Evolutionary conservation across 139 green algal genomes (phyloP).

Genomic region (Chlamydomonas incerta): DNA sequence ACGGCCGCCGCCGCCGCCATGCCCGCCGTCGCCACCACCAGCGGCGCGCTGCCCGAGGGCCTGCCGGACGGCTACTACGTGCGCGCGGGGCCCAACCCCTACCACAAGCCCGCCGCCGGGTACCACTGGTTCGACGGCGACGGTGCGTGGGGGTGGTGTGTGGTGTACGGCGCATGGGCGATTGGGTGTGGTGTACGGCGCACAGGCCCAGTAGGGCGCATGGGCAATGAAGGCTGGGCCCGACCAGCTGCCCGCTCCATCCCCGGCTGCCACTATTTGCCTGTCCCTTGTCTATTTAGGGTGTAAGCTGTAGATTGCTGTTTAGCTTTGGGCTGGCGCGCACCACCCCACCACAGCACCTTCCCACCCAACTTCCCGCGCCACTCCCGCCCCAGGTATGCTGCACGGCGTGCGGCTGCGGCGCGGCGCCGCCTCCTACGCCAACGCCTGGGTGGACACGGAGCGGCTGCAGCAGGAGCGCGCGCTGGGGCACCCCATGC

Average conservation of each 20-base stretch:
- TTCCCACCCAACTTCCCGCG: no score
- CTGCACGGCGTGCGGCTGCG: slow-evolving; percentile 75
- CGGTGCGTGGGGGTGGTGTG: slow-evolving; percentile 7
- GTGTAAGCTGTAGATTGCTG: no score
- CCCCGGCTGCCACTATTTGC: no score
- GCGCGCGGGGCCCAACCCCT: slow-evolving; percentile 53
- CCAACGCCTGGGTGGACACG: slow-evolving; percentile 78
- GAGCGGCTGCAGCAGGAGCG: slow-evolving; percentile 57
- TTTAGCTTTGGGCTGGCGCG: no score
- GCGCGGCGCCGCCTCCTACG: slow-evolving; percentile 70
- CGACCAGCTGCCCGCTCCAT: no score
- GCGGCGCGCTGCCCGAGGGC: slow-evolving; percentile 31
- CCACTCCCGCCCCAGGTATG: slow-evolving; percentile 64
- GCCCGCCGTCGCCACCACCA: slow-evolving; percentile 2
- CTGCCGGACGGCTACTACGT: slow-evolving; percentile 46
- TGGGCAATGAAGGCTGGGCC: no score
- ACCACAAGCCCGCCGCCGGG: slow-evolving; percentile 28
- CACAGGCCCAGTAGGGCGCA: no score
- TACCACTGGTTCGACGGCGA: slow-evolving; percentile 82
- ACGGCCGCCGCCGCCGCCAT: no score
- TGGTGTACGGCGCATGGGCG: no score
- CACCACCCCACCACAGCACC: no score
- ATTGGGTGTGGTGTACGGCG: no score
- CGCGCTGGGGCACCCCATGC: slow-evolving; percentile 46
- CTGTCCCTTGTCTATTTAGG: no score